Percentiles rank a stretch among this genome's conserved stretches.
These are phyloP conservation scores for Colletotrichum horii DNA, from an alignment of 2,329 filamentous ascomycete species.

Conservation along the genomic window DNA sequence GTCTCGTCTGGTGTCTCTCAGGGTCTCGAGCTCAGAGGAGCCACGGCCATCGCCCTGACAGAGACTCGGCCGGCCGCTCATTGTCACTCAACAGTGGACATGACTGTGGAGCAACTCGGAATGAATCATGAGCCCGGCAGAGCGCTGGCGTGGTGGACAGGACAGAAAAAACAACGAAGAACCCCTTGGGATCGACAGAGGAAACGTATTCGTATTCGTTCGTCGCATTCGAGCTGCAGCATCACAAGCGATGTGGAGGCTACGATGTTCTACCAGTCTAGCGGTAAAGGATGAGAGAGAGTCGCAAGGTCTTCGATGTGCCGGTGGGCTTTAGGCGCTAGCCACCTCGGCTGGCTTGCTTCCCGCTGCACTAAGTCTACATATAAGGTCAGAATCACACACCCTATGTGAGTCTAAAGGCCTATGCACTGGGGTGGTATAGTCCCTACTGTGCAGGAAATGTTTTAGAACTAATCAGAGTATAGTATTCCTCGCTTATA, in stretches of 20 bases:
- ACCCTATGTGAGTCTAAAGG: too few species aligned
- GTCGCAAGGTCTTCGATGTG: not conserved
- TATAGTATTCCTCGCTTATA: too few species aligned
- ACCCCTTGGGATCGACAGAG: not conserved
- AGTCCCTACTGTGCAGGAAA: too few species aligned
- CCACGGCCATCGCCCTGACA: not conserved
- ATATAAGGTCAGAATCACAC: too few species aligned
- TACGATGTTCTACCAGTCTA: not conserved
- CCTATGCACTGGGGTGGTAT: too few species aligned
- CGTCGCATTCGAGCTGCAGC: not conserved
- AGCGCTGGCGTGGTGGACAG: not conserved
- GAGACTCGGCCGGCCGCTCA: not conserved
- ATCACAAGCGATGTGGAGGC: not conserved
- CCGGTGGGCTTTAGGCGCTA: not conserved
- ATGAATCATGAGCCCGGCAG: not conserved
- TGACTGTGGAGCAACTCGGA: not conserved
- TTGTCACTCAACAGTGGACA: not conserved
- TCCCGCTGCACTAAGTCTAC: not conserved
- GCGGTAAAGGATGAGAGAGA: not conserved
- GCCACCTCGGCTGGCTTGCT: not conserved
- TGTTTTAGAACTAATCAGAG: too few species aligned
- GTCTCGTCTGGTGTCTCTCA: not conserved
- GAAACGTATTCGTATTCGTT: slow-evolving; percentile 8
- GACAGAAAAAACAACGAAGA: not conserved
- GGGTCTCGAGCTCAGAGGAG: not conserved